phyloP scores from a whole-genome alignment of 805 yeast species.

The Starmerella sp. region DNA sequence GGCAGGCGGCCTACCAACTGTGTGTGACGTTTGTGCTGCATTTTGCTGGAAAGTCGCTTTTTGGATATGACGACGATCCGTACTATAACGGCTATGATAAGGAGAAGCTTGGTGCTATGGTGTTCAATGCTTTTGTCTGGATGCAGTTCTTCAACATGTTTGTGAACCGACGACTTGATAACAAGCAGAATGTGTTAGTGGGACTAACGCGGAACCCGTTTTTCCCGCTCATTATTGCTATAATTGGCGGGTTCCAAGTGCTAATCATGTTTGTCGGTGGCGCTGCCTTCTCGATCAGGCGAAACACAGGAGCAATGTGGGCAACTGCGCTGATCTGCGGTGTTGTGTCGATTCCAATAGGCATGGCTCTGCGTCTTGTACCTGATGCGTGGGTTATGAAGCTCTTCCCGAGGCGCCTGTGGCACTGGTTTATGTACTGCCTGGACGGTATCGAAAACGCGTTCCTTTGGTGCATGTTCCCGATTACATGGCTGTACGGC shows the following conservation, averaged over 20 bases:
- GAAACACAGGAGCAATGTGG: conserved; percentile 84
- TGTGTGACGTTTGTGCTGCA: conserved; percentile 68
- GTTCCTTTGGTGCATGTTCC: conserved; percentile 22
- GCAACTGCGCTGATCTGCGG: conserved; percentile 78
- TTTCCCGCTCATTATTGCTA: conserved; percentile 56
- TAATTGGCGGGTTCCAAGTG: conserved; percentile 77
- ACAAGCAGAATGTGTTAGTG: conserved; percentile 70
- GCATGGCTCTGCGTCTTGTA: conserved; percentile 58
- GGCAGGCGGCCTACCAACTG: conserved; percentile 73
- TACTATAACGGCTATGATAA: conserved; percentile 33
- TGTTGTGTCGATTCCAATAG: conserved; percentile 66
- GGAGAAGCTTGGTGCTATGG: conserved; percentile 61
- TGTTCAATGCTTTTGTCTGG: conserved; percentile 96
- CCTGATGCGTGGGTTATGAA: conserved; percentile 69
- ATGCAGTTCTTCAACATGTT: conserved; percentile 88
- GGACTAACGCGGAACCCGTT: conserved; percentile 75
- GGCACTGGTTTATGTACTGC: conserved; percentile 28
- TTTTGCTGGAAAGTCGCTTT: conserved; percentile 60
- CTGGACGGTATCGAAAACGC: conserved; percentile 18
- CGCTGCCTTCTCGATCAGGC: conserved; percentile 73
- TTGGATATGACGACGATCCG: conserved; percentile 27
- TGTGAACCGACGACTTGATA: conserved; percentile 80
- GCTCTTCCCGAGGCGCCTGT: conserved; percentile 52
- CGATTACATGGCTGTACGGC: conserved; percentile 18
- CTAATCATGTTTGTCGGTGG: conserved; percentile 96